phyloP scores from a whole-genome alignment of 768 basidiomycete species.

The Lyophyllum decastes region DNA sequence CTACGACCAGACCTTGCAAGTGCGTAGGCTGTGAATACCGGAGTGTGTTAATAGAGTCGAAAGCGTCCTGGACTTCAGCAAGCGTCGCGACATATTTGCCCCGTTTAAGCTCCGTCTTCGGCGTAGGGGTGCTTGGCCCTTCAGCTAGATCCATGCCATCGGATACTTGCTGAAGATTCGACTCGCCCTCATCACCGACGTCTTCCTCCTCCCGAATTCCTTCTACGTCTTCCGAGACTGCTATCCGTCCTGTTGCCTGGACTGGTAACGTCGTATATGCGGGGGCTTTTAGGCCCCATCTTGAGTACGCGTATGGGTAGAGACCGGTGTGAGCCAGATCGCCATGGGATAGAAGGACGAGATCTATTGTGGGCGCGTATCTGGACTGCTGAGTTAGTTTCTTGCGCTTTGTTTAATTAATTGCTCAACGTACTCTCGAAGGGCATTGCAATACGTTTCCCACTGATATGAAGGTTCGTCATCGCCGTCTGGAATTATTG shows the following conservation, averaged over 20 bases:
- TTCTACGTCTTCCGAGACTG: constrained; percentile 86
- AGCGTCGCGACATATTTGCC: constrained; percentile 73
- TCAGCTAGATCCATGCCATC: constrained; percentile 26
- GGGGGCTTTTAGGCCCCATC: constrained; percentile 86
- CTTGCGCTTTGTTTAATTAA: not conserved
- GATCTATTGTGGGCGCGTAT: constrained; percentile 77
- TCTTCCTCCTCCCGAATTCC: constrained; percentile 77
- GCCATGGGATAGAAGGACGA: constrained; percentile 93
- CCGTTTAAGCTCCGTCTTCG: constrained; percentile 31
- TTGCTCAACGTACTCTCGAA: constrained; percentile 61
- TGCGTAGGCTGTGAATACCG: constrained; percentile 96
- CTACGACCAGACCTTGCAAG: constrained; percentile 72
- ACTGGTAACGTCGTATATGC: constrained; percentile 95
- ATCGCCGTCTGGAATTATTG: constrained; percentile 28
- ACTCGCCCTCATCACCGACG: constrained; percentile 44
- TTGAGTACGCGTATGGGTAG: constrained; percentile 89
- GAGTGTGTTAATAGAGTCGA: constrained; percentile 88
- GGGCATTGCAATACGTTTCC: constrained; percentile 64
- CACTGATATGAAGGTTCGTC: constrained; percentile 43
- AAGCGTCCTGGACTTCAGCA: constrained; percentile 89
- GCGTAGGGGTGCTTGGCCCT: constrained; percentile 24
- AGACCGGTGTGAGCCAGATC: constrained; percentile 87
- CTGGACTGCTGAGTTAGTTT: constrained; percentile 36
- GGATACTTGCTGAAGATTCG: constrained; percentile 23
- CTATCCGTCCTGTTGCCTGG: constrained; percentile 92